A percentile compares a stretch with the other conserved stretches of the same genome.
phyloP scores from a whole-genome alignment of 345 rosid species.

The Euphorbia tirucalli region DNA sequence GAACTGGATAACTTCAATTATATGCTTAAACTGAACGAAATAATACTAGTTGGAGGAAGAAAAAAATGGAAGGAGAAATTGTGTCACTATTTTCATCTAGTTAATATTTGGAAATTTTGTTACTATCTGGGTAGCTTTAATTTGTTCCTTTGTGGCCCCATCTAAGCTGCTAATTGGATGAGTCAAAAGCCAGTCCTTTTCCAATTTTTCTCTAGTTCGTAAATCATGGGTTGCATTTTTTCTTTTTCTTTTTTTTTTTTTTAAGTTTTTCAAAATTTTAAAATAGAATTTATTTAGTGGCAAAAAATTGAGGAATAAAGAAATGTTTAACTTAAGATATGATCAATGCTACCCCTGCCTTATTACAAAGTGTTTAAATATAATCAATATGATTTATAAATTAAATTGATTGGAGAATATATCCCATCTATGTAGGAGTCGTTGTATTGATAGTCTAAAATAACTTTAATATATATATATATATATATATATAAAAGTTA shows the following conservation, averaged over 20 bases:
- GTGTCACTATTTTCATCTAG: neutral
- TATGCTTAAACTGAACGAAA: neutral
- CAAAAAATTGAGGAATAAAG: neutral
- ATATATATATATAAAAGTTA: too few relatives aligned
- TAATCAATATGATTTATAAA: too few relatives aligned
- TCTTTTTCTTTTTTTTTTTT: too few relatives aligned
- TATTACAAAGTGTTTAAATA: too few relatives aligned
- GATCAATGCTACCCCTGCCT: too few relatives aligned
- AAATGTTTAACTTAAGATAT: neutral
- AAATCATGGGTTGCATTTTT: neutral
- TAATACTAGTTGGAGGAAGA: neutral
- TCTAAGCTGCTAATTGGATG: neutral
- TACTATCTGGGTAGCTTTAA: neutral
- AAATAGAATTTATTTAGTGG: too few relatives aligned
- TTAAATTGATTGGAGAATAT: too few relatives aligned
- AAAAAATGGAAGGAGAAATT: neutral
- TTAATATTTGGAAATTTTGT: neutral
- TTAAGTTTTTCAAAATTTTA: too few relatives aligned
- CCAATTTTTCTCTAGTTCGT: neutral
- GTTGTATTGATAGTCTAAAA: too few relatives aligned
- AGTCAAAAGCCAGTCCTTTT: neutral
- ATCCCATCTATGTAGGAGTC: too few relatives aligned
- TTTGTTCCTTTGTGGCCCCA: neutral
- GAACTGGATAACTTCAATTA: constrained; percentile 1
- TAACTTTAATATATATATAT: too few relatives aligned